Evolutionary conservation across 805 yeast species (phyloP), one percentile per base, ranked within the genome.

Genomic region (Teunomyces aglyptinius): DNA sequence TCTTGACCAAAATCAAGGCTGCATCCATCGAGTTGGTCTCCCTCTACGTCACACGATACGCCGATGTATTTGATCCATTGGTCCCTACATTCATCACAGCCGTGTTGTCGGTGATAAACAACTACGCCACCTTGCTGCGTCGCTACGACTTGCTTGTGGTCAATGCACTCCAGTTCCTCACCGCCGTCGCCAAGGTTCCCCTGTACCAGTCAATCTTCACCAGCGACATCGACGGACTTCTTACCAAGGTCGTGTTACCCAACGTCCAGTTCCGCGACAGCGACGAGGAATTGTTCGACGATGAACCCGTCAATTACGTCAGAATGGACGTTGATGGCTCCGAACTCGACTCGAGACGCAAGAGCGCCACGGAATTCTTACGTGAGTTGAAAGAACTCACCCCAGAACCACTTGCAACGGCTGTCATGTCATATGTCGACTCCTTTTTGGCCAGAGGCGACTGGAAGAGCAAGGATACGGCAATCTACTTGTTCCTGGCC

Each of bases 261-360:
- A 94, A 94, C 63, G 82, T 91, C 56, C 78, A 83, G 8, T 76
- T 94, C 49, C 82, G 98, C 59, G 92, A 86, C 47, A 76, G 86
- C 1, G 99, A 94, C 61, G 89, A 89, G 58, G 99, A 95, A 65
- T 66, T 85, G 50, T 92, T 94, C 64, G 99, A 94, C 66, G 99
- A 94, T 67, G 99, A 94, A 61, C 99, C 99, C 31, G 85, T 94
- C 45, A 95, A 89, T 58, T 94, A 77, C 61, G 91, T 91, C 16
- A 80, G 98, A 59, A 78, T 96, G 50, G 99, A 94, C 65, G 73
- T 95, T 39, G 99, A 95, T 67, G 98, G 98, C 5, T 84, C 96
- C 0, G 98, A 92, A 62, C 80, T 86, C 11, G 98, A 91, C 60
- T 85, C 97, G 1, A 81, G 99, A 66, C 79, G 97, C 65, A 82